Evolutionary conservation across 2,329 filamentous ascomycete species (phyloP).

Genomic region (Torrubiellomyces zombiae): DNA sequence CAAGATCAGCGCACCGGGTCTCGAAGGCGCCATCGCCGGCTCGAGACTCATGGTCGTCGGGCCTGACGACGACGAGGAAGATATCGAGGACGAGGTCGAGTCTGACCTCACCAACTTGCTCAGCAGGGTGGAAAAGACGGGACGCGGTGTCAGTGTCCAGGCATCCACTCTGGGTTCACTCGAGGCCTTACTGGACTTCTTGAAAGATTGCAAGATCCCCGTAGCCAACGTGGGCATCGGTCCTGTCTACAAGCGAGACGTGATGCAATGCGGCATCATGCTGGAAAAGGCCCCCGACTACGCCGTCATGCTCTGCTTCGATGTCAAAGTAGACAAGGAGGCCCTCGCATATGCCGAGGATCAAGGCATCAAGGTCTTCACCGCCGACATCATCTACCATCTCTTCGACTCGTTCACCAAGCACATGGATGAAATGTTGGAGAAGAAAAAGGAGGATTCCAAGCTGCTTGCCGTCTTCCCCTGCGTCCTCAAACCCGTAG

Average conservation of each 20-base stretch:
- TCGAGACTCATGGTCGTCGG: slow-evolving; percentile 89
- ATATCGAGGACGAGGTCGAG: slow-evolving; percentile 93
- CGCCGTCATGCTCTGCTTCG: slow-evolving; percentile 99
- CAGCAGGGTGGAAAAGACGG: slow-evolving; percentile 78
- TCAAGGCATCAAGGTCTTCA: slow-evolving; percentile 93
- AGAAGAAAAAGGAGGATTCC: slow-evolving; percentile 89
- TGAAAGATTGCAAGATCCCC: slow-evolving; percentile 90
- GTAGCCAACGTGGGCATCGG: slow-evolving; percentile 96
- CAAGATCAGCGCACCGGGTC: slow-evolving; percentile 92
- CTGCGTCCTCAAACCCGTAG: slow-evolving; percentile 75
- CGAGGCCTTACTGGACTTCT: slow-evolving; percentile 89
- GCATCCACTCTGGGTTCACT: slow-evolving; percentile 94
- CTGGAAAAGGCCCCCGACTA: slow-evolving; percentile 87
- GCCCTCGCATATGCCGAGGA: slow-evolving; percentile 82
- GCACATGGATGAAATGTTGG: slow-evolving; percentile 75
- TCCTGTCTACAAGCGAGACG: slow-evolving; percentile 93
- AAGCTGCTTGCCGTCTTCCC: slow-evolving; percentile 96
- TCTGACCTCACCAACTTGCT: slow-evolving; percentile 82
- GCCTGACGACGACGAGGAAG: slow-evolving; percentile 89
- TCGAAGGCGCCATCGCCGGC: slow-evolving; percentile 91
- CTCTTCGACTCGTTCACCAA: slow-evolving; percentile 92
- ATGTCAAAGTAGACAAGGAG: slow-evolving; percentile 98
- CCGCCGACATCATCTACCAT: slow-evolving; percentile 97
- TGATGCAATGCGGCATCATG: slow-evolving; percentile 93
- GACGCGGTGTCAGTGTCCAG: slow-evolving; percentile 90